Base-by-base conservation (phyloP, 441 rosid genomes). In the Isatis lusitanica region DNA sequence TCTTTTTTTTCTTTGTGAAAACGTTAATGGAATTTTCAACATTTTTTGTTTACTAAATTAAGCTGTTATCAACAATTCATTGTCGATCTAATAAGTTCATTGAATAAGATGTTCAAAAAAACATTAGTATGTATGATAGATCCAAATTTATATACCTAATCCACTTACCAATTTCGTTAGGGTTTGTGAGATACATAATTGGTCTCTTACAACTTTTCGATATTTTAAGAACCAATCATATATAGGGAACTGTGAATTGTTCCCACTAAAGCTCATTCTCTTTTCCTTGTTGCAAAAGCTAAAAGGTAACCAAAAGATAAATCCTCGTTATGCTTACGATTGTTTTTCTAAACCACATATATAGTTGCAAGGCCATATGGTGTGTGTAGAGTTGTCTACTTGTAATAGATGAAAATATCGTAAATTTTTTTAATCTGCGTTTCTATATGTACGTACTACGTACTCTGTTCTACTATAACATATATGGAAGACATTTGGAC, bases 101-200 rank as follows among this genome's bases (percentile, higher is more conserved):
- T 40, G 39, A 3, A 16, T 24, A 26, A 16, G 13, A 3, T 31
- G 12, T 16, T 30, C 10, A 26, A 63, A 15, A 15, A 44, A 21
- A n/a, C 28, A 15, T 53, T 55, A 40, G 6, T 40, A 31, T 42
- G 5, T 31, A 13, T 3, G 33, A 18, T 47, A 47, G 7, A 12
- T 31, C 17, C 55, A 68, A 55, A 4, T 58, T 0, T 46, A n/a
- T 21, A 46, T 21, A 70, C 68, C 62, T 62, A 61, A 61, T 71
- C 68, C 68, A 71, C 68, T 61, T 17, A 12, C 43, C 39, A 38
- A 1, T 28, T 16, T 16, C 59, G 58, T 59, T 48, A 0, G 17
- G 48, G 8, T 47, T 18, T 61, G 31, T 5, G 7, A 38, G 40
- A 26, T 38, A 47, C 1, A 44, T n/a, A 55, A 16, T 2, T 15